phyloP scores from a whole-genome alignment of 306 rosid genomes.

The Quercus dentata region DNA sequence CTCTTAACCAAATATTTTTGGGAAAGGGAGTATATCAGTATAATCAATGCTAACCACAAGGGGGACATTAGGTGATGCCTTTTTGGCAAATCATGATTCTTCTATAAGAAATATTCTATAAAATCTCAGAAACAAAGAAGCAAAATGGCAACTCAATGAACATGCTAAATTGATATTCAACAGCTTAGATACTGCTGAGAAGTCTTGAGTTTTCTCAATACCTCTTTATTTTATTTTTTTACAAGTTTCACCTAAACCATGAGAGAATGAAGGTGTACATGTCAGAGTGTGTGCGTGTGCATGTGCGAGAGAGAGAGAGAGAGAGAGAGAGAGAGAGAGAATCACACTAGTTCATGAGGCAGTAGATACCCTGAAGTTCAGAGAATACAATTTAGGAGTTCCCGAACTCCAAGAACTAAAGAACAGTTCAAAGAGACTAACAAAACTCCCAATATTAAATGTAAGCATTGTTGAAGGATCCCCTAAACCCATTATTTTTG shows the following conservation, averaged over 20 bases:
- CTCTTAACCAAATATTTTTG: conserved; percentile 17
- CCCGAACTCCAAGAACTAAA: neutral
- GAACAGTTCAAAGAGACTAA: neutral
- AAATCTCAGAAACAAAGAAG: neutral
- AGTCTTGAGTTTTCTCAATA: neutral
- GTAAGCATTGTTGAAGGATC: neutral
- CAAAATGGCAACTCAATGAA: neutral
- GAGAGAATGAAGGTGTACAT: neutral
- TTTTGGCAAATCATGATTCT: neutral
- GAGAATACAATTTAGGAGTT: neutral
- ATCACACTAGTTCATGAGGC: too few relatives aligned
- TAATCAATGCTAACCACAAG: conserved; percentile 16
- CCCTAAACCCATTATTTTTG: conserved; percentile 12
- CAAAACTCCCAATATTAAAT: neutral
- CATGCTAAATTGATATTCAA: too few relatives aligned
- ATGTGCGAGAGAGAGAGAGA: too few relatives aligned
- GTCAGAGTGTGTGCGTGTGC: too few relatives aligned
- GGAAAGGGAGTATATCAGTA: conserved; percentile 1
- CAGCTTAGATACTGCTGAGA: too few relatives aligned
- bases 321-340: too few relatives aligned
- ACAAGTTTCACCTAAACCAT: neutral
- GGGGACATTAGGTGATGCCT: neutral
- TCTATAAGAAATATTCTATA: neutral
- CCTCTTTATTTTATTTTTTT: neutral
- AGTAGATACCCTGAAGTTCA: too few relatives aligned